phyloP scores from a whole-genome alignment of 176 grass and related monocot species.

The Hordeum marinum region DNA sequence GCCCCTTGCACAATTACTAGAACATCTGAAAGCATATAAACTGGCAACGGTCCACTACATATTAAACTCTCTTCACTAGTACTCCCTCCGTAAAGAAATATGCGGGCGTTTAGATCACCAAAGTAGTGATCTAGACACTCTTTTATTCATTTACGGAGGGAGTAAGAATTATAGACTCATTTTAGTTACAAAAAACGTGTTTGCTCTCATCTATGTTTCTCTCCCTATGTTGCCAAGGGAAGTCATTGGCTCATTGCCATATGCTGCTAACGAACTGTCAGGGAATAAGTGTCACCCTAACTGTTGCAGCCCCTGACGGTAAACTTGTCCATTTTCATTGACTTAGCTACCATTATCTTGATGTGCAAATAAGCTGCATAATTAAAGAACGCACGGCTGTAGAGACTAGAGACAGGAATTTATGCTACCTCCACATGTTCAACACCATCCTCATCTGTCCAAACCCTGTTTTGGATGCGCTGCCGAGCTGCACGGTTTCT shows the following conservation, averaged over 20 bases:
- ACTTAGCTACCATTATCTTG: not conserved
- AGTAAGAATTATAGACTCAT: not conserved
- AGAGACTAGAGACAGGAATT: not conserved
- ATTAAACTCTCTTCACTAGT: not conserved
- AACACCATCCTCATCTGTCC: constrained; percentile 92
- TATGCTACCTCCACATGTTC: constrained; percentile 50
- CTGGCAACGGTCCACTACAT: not conserved
- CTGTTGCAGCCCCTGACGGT: not conserved
- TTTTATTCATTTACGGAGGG: too few species aligned
- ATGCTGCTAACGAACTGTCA: not conserved
- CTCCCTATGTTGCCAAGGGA: not conserved
- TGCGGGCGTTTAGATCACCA: too few species aligned
- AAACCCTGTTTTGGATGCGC: constrained; percentile 78
- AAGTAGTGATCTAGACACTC: too few species aligned
- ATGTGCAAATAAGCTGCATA: not conserved
- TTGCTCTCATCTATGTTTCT: not conserved
- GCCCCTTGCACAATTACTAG: not conserved
- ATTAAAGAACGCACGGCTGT: not conserved
- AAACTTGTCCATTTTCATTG: not conserved
- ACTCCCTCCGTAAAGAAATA: too few species aligned
- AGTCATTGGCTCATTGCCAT: not conserved
- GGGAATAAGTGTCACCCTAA: not conserved
- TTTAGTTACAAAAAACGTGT: not conserved
- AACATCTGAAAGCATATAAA: not conserved
- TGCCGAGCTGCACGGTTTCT: constrained; percentile 91